These are phyloP conservation scores for Echinosophora koreensis DNA, from an alignment of 306 rosid genomes.

Conservation along the genomic window DNA sequence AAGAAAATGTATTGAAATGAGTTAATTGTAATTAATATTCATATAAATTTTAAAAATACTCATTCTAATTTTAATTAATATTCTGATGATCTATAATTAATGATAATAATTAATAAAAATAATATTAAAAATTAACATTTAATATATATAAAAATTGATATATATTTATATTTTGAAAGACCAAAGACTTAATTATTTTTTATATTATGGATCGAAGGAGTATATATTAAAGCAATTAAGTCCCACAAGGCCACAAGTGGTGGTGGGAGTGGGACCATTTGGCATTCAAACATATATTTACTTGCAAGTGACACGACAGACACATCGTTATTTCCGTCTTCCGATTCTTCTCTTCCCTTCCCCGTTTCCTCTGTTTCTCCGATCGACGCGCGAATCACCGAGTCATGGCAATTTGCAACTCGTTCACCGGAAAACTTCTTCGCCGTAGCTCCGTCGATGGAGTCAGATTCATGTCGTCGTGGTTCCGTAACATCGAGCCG, in stretches of 20 bases:
- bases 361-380: constrained; percentile 4
- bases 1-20: too few species aligned
- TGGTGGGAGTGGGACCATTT: background rate
- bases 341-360: background rate
- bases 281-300: background rate
- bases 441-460: constrained; percentile 59
- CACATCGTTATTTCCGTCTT: background rate
- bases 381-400: background rate
- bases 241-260: background rate
- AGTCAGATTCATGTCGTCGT: constrained; percentile 72
- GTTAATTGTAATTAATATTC: too few species aligned
- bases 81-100: too few species aligned
- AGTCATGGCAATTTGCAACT: constrained; percentile 66
- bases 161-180: too few species aligned
- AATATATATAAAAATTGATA: too few species aligned
- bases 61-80: too few species aligned
- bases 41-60: too few species aligned
- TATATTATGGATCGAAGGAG: too few species aligned
- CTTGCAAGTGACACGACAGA: background rate
- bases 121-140: too few species aligned
- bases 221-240: too few species aligned
- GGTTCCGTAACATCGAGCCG: constrained; percentile 81
- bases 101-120: too few species aligned
- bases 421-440: constrained; percentile 40
- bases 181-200: too few species aligned